Conservation (phyloP, 495 filamentous ascomycete species). For the Staphylotrichum longicolle region DNA sequence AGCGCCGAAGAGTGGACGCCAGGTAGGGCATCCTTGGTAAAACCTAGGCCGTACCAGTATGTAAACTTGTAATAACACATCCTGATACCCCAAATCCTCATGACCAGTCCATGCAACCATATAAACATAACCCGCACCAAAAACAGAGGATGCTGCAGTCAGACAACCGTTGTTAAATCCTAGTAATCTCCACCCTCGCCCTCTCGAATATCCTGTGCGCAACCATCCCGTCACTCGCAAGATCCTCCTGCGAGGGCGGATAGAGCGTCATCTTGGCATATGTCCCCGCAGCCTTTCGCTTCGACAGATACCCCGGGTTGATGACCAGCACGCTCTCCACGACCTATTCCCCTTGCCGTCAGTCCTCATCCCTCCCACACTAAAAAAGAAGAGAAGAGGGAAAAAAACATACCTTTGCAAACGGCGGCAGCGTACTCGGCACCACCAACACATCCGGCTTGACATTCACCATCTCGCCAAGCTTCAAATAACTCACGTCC, state of each 20-base stretch:
- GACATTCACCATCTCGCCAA: slow-evolving; percentile 85
- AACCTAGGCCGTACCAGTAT: background rate
- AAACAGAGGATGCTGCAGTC: too few relatives aligned
- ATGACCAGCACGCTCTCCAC: slow-evolving; percentile 81
- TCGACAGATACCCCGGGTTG: slow-evolving; percentile 85
- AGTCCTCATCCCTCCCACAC: slow-evolving; percentile 9
- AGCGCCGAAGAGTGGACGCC: slow-evolving; percentile 61
- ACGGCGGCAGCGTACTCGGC: slow-evolving; percentile 78
- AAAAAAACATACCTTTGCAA: slow-evolving; percentile 68
- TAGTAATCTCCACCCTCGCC: slow-evolving; percentile 78
- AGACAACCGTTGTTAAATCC: slow-evolving; percentile 53
- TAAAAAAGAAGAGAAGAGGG: background rate
- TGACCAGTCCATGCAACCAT: too few relatives aligned
- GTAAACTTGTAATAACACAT: slow-evolving; percentile 4
- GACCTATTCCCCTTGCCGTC: slow-evolving; percentile 51
- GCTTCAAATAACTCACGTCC: slow-evolving; percentile 80
- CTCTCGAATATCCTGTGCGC: slow-evolving; percentile 76
- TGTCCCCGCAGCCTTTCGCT: slow-evolving; percentile 73
- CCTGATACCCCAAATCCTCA: slow-evolving; percentile 1
- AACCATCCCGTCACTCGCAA: slow-evolving; percentile 52
- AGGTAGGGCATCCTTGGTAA: slow-evolving; percentile 19
- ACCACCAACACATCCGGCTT: slow-evolving; percentile 81
- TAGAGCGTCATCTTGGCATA: slow-evolving; percentile 75
- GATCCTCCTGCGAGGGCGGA: slow-evolving; percentile 61
- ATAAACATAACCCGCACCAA: too few relatives aligned